phyloP scores from a whole-genome alignment of 805 yeast genomes.

The Kuraishia piskuri region DNA sequence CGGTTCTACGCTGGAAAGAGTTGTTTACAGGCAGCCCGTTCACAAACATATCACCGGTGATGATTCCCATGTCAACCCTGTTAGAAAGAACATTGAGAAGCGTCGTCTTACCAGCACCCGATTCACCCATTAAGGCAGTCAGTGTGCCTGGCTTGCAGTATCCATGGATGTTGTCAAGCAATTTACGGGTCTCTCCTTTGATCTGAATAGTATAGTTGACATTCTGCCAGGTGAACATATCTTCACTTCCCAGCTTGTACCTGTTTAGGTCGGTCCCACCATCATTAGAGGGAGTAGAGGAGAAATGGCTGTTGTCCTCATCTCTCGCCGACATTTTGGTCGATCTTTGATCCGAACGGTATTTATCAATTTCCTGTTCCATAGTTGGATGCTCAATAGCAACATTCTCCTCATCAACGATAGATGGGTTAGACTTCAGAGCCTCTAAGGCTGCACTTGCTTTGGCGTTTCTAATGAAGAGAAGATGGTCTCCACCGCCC shows the following conservation, averaged over 20 bases:
- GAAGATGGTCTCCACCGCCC: slow-evolving; percentile 23
- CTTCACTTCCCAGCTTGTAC: slow-evolving; percentile 28
- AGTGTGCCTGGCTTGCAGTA: slow-evolving; percentile 43
- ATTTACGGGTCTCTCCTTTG: slow-evolving; percentile 28
- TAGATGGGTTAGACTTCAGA: slow-evolving; percentile 29
- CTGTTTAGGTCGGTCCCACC: not conserved
- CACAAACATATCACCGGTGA: slow-evolving; percentile 49
- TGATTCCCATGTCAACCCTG: slow-evolving; percentile 41
- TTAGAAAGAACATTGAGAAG: slow-evolving; percentile 43
- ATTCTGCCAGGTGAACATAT: slow-evolving; percentile 55
- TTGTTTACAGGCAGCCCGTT: slow-evolving; percentile 39
- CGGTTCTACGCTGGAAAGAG: slow-evolving; percentile 45
- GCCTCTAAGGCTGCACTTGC: slow-evolving; percentile 22
- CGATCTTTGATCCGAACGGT: not conserved
- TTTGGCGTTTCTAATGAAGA: slow-evolving; percentile 33
- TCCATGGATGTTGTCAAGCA: slow-evolving; percentile 36
- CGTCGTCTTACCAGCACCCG: slow-evolving; percentile 61
- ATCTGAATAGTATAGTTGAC: slow-evolving; percentile 49
- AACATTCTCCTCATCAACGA: slow-evolving; percentile 17
- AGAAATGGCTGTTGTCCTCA: slow-evolving; percentile 10
- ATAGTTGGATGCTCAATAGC: slow-evolving; percentile 16
- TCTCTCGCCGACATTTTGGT: slow-evolving; percentile 9
- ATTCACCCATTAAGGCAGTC: slow-evolving; percentile 58
- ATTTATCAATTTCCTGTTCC: slow-evolving; percentile 16
- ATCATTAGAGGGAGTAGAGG: slow-evolving; percentile 8